Evolutionary conservation across 2,329 filamentous ascomycete genomes (phyloP).

Genomic region (Beauveria australis): DNA sequence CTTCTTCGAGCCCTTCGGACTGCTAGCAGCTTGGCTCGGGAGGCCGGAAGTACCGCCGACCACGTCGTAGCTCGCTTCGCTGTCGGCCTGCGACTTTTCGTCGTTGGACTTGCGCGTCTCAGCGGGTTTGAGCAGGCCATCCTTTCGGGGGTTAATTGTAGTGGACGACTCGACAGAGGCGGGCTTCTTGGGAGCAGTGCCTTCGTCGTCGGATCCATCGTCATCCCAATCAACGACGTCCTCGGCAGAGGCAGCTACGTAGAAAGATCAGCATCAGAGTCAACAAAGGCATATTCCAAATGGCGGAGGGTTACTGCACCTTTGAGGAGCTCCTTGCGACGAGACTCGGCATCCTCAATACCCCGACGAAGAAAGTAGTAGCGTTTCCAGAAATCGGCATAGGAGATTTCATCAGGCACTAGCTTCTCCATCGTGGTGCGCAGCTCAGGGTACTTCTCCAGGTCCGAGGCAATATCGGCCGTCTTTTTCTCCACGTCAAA

Average conservation of each 20-base stretch:
- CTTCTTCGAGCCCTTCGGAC: slow-evolving; percentile 49
- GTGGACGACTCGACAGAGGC: slow-evolving; percentile 49
- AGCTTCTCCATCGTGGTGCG: slow-evolving; percentile 86
- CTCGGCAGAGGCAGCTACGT: slow-evolving; percentile 57
- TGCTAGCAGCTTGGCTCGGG: slow-evolving; percentile 67
- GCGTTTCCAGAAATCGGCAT: slow-evolving; percentile 81
- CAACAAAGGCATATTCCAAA: neutral
- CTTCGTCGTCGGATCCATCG: slow-evolving; percentile 51
- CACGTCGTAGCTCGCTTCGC: slow-evolving; percentile 92
- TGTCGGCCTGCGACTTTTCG: slow-evolving; percentile 83
- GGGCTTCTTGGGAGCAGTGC: slow-evolving; percentile 29
- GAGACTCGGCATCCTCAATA: slow-evolving; percentile 85
- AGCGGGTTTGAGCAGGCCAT: slow-evolving; percentile 47
- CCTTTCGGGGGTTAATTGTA: slow-evolving; percentile 48
- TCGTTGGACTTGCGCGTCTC: slow-evolving; percentile 73
- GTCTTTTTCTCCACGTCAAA: slow-evolving; percentile 85
- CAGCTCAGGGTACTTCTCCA: slow-evolving; percentile 81
- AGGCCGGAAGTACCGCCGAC: slow-evolving; percentile 70
- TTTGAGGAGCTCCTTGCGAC: slow-evolving; percentile 81
- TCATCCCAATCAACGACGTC: slow-evolving; percentile 68
- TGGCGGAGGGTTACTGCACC: slow-evolving; percentile 45
- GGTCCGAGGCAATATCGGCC: slow-evolving; percentile 67
- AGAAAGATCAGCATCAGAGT: slow-evolving; percentile 13
- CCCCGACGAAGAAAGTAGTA: slow-evolving; percentile 94
- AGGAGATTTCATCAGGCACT: slow-evolving; percentile 88